Conservation (phyloP, 331 rosid species). For the Malus hybrid region DNA sequence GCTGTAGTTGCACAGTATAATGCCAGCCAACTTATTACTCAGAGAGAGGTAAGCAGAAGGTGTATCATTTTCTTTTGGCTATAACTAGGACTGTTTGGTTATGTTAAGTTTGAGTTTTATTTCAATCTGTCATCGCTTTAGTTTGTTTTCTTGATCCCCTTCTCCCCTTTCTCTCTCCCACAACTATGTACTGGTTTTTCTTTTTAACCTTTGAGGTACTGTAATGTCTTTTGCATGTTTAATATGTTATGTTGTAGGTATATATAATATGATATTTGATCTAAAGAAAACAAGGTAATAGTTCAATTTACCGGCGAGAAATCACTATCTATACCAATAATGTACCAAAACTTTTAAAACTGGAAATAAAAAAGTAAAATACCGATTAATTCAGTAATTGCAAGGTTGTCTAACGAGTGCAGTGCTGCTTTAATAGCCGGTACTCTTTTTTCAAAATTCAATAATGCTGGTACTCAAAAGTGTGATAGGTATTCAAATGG, state of each 20-base stretch:
- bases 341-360: neutral
- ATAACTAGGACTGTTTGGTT: neutral
- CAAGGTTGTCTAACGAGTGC: neutral
- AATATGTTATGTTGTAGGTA: neutral
- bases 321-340: neutral
- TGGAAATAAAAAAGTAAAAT: neutral
- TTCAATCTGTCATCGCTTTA: neutral
- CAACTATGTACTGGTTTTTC: neutral
- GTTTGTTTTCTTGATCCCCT: neutral
- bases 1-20: constrained; percentile 88
- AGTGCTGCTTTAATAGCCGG: neutral
- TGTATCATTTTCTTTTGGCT: neutral
- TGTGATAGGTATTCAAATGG: neutral
- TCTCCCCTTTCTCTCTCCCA: neutral
- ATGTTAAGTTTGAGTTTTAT: neutral
- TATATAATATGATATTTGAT: neutral
- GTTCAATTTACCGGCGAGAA: neutral
- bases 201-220: neutral
- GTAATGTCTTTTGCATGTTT: neutral
- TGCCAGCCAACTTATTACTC: constrained; percentile 94
- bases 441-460: neutral
- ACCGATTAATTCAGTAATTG: neutral
- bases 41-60: constrained; percentile 63
- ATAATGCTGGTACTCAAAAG: neutral
- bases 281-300: neutral